These are phyloP conservation scores for Aspergillus olivimuriae DNA, from an alignment of 495 filamentous ascomycete species.

Conservation along the genomic window DNA sequence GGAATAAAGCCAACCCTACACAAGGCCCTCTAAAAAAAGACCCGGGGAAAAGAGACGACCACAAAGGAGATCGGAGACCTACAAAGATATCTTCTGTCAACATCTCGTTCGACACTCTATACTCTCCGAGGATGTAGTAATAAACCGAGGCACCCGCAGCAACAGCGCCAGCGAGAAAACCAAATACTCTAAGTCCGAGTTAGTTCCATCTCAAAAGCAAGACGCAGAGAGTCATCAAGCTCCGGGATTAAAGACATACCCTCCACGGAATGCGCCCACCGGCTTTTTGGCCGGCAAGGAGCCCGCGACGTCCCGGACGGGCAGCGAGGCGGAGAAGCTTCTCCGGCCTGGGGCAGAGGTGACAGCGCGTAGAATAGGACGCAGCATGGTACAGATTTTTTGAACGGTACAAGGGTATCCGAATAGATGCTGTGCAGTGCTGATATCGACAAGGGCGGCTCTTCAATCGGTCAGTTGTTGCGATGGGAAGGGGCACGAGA, in stretches of 20 bases:
- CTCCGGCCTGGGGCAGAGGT: conserved; percentile 12
- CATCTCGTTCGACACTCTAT: conserved; percentile 87
- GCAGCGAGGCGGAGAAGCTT: conserved; percentile 31
- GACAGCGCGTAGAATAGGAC: conserved; percentile 22
- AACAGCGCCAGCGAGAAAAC: conserved; percentile 84
- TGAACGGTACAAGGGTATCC: neutral
- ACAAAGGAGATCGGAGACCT: conserved; percentile 38
- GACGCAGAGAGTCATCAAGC: conserved; percentile 5
- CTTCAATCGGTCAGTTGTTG: no score
- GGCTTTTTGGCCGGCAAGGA: conserved; percentile 66
- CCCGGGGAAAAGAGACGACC: neutral
- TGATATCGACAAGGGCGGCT: no score
- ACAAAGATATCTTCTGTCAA: conserved; percentile 95
- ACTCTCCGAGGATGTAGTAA: conserved; percentile 88
- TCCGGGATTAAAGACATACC: no score
- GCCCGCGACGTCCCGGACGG: conserved; percentile 24
- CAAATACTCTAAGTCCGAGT: conserved; percentile 74
- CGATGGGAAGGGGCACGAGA: no score
- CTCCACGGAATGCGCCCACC: conserved; percentile 86
- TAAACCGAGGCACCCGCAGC: conserved; percentile 76
- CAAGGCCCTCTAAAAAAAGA: no score
- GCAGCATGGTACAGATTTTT: conserved; percentile 22
- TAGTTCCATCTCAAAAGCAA: no score
- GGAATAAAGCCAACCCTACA: no score
- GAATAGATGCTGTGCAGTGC: no score